These are phyloP conservation scores for Calonectria ilicicola DNA, from an alignment of 2,329 filamentous ascomycete genomes.

Conservation along the genomic window DNA sequence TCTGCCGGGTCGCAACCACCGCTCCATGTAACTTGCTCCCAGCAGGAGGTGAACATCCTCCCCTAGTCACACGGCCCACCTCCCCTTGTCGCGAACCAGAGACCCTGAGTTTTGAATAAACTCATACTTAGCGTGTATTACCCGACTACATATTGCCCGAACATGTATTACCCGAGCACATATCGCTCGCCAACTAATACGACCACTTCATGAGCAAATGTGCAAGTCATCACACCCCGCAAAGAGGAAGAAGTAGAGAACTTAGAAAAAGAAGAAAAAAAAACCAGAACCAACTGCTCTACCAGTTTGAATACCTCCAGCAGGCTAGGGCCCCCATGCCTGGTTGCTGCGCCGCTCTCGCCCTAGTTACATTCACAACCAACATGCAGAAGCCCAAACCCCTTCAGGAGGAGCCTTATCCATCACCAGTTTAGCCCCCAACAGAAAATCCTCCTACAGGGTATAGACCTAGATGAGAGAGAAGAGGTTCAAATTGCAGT, in stretches of 20 bases:
- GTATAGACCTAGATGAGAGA: neutral
- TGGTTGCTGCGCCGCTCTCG: neutral
- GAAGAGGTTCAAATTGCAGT: neutral
- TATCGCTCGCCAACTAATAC: neutral
- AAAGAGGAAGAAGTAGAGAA: neutral
- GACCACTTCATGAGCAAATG: neutral
- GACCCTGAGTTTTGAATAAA: neutral
- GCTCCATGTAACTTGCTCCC: neutral
- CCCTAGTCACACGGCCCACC: neutral
- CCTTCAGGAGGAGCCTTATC: constrained; percentile 4
- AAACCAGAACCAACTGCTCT: neutral
- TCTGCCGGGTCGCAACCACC: neutral
- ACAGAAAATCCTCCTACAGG: neutral
- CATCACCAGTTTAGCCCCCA: neutral
- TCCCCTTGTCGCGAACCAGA: neutral
- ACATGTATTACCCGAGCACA: neutral
- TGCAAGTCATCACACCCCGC: too few relatives aligned
- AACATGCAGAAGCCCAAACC: constrained; percentile 19
- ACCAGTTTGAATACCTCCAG: neutral
- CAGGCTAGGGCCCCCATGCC: neutral
- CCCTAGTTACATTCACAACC: neutral
- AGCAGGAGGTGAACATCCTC: neutral
- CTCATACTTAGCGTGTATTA: neutral
- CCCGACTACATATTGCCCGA: neutral
- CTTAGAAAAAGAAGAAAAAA: neutral